phyloP scores from a whole-genome alignment of 1,284 basidiomycete genomes.

The Apiotrichum veenhuisii region DNA sequence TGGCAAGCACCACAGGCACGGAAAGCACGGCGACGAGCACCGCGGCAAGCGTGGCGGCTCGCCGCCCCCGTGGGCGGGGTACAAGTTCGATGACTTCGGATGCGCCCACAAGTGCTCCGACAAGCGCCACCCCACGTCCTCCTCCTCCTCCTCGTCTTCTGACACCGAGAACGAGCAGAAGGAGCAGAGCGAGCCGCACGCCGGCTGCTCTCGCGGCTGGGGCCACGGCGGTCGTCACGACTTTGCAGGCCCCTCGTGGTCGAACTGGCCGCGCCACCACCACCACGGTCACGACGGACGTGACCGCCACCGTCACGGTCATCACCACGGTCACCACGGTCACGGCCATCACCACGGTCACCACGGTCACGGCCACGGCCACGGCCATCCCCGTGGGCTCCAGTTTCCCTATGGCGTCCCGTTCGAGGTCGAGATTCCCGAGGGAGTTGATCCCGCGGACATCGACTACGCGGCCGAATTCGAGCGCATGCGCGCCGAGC shows the following conservation, averaged over 20 bases:
- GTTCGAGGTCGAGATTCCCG: slow-evolving; percentile 3
- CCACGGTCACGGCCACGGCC: too few relatives aligned
- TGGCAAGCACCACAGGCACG: background rate
- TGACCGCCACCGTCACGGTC: too few relatives aligned
- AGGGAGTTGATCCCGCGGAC: slow-evolving; percentile 1
- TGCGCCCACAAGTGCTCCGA: background rate
- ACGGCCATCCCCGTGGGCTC: too few relatives aligned
- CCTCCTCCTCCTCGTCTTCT: background rate
- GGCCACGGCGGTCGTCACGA: background rate
- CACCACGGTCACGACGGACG: too few relatives aligned
- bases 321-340: too few relatives aligned
- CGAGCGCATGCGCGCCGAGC: background rate
- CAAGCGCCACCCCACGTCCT: background rate
- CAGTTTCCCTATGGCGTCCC: background rate
- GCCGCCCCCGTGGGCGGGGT: slow-evolving; percentile 4
- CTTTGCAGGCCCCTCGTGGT: background rate
- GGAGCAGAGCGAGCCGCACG: background rate
- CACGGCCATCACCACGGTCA: too few relatives aligned
- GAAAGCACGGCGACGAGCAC: background rate
- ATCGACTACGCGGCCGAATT: slow-evolving; percentile 5
- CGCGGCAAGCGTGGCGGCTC: slow-evolving; percentile 2
- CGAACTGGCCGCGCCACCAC: background rate
- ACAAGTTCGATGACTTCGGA: background rate
- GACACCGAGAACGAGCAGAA: background rate
- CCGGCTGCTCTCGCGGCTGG: background rate